Base-by-base conservation (phyloP, 31 red algal genomes). In the Bonnemaisonia californica region DNA sequence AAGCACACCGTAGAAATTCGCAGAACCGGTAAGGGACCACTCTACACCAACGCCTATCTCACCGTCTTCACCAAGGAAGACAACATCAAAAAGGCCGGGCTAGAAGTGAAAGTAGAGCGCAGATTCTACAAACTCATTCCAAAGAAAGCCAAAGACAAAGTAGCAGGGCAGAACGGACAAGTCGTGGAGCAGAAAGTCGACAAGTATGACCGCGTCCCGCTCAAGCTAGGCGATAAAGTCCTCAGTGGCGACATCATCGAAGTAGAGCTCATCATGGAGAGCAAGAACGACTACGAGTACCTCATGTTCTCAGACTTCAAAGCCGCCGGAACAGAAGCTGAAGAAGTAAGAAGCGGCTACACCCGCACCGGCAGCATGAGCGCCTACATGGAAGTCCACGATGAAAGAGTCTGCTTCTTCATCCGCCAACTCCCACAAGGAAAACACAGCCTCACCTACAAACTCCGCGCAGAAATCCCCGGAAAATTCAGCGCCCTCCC, bases 61-160 rank as follows among this genome's bases (percentile, higher is more conserved):
- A 66, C 62, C 62, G 12, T 27, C 62, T 66, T 66, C 62, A 66
- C 62, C n/a, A 66, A 66, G 24, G 62, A 66, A 26, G 62, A 66
- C 62, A 13, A 21, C 62, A 66, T 66, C 24, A 66, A 21, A 21
- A 66, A 66, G 28, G 62, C 62, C 13, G 62, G 62, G 28, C 62
- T 66, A 12, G 62, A 66, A 66, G 62, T 66, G n/a, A 66, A 66
- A 66, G 62, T 66, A 27, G 62, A 66, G 24, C 62, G 62, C 18
- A 12, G n/a, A 12, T 66, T 23, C 27, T 66, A 66, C 62, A 66
- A 66, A 27, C 62, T 66, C 62, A 30, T 27, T 26, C 62, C 62
- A 13, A 26, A 66, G 16, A 30, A 66, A 66, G 27, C 18, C 18
- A 30, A 66, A 66, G 62, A 13, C 12, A 30, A 13, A 12, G n/a